Evolutionary conservation across 2,329 filamentous ascomycete genomes (phyloP), one percentile per base, ranked within the genome.

Genomic region (Trichoderma pleuroti): DNA sequence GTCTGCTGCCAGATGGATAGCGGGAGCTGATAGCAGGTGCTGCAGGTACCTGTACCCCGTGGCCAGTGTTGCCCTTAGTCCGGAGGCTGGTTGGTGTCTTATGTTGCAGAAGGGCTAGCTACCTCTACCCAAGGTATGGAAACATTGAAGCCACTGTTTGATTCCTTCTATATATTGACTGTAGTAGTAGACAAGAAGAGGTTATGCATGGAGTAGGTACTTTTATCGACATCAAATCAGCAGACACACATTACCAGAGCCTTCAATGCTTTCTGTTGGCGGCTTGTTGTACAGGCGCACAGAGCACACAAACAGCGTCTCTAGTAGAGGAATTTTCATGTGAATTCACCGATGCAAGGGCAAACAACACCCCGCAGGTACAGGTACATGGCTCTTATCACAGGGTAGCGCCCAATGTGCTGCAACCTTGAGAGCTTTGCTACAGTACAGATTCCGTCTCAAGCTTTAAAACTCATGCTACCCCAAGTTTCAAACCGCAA

Each of bases 351-450:
- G 39, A 28, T 32, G 65, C 65, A 57, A 68, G 56, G 56, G 65
- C 56, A 68, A 54, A 36, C 39, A 26, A 26, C 65, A 60, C 65
- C 65, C 65, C 65, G 46, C 65, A 61, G 30, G 63, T 66, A 36
- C 49, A 21, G 24, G 11, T 52, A 49, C 61, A 34, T 5, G 12
- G 11, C 6, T 14, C 39, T 30, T 57, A 66, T 66, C 49, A 30
- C 12, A 24, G 32, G 54, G 64, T 46, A 46, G n/a, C 54, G 21
- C 64, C 16, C 10, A 4, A 7, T 39, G 21, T 57, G 32, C 60
- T 49, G 36, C 18, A 57, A 57, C 24, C 7, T 14, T 6, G 32
- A 61, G 32, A 61, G 57, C 34, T 24, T 56, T 28, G 30, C 49
- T 66, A 32, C n/a, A 30, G 32, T 66, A 32, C n/a, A 30, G 32